These are phyloP conservation scores for Serendipita sp. DNA, from an alignment of 768 basidiomycete genomes.

Conservation along the genomic window DNA sequence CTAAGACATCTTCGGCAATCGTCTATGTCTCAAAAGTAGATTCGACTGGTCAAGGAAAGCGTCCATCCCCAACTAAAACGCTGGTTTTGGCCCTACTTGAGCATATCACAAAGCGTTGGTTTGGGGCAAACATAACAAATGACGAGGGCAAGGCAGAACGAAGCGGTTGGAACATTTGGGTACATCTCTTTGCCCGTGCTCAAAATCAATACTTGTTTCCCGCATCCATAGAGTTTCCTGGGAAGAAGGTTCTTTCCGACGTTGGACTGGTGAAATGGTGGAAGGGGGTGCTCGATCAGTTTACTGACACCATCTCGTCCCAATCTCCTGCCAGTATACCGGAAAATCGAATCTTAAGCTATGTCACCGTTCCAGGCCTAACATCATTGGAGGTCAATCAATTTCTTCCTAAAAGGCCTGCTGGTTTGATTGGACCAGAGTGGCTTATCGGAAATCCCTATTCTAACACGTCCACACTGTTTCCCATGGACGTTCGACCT, in stretches of 20 bases:
- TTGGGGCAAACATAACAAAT: neutral
- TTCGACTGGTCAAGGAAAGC: constrained; percentile 58
- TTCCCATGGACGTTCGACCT: constrained; percentile 31
- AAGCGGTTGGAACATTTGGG: constrained; percentile 35
- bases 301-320: neutral
- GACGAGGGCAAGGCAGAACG: neutral
- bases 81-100: constrained; percentile 51
- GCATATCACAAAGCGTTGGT: constrained; percentile 8
- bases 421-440: constrained; percentile 10
- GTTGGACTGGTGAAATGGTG: constrained; percentile 82
- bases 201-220: constrained; percentile 91
- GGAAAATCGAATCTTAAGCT: constrained; percentile 32
- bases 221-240: constrained; percentile 52
- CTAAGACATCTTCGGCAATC: constrained; percentile 49
- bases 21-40: constrained; percentile 92
- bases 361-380: constrained; percentile 18
- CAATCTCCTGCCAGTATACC: neutral
- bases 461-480: constrained; percentile 21
- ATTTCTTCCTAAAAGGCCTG: constrained; percentile 13
- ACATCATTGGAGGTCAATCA: constrained; percentile 15
- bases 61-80: constrained; percentile 49
- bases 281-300: constrained; percentile 43
- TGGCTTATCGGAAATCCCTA: constrained; percentile 82
- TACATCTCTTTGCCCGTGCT: constrained; percentile 81
- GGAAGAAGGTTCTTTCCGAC: constrained; percentile 65